Percentiles rank a stretch among this genome's conserved stretches.
Evolutionary conservation across 148 eudicot genomes (phyloP).

Genomic region (Rhododendron ferrugineum): DNA sequence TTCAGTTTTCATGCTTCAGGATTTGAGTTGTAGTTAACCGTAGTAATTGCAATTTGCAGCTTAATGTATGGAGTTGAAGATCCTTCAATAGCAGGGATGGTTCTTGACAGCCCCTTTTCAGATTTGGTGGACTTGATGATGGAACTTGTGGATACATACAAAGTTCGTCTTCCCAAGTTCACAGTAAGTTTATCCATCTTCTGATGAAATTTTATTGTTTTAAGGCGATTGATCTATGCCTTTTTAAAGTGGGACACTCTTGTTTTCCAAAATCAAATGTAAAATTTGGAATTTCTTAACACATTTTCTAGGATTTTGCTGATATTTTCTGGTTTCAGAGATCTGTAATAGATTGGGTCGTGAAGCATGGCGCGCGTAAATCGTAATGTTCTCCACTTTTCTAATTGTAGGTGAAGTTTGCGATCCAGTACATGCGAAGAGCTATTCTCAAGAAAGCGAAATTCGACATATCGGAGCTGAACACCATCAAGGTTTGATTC

Average conservation of each 20-base stretch:
- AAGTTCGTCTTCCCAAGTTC: conserved; percentile 89
- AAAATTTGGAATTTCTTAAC: neutral
- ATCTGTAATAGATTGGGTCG: neutral
- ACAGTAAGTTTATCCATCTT: conserved; percentile 51
- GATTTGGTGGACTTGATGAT: conserved; percentile 96
- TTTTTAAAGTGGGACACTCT: neutral
- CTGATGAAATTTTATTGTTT: neutral
- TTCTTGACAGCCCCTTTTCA: conserved; percentile 97
- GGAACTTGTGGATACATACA: conserved; percentile 98
- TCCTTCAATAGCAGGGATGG: conserved; percentile 99
- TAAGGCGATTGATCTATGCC: neutral
- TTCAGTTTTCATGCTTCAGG: neutral
- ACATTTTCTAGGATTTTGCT: neutral
- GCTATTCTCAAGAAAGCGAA: conserved; percentile 91
- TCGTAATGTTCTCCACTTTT: neutral
- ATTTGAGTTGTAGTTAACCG: neutral
- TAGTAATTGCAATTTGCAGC: conserved; percentile 41
- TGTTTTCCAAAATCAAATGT: neutral
- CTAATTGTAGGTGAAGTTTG: conserved; percentile 72
- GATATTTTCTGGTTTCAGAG: neutral
- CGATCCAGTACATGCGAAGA: conserved; percentile 95
- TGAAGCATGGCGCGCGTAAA: neutral
- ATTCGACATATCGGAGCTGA: conserved; percentile 83
- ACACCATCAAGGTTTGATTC: conserved; percentile 71
- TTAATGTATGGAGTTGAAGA: conserved; percentile 98